Evolutionary conservation across 495 filamentous ascomycete genomes (phyloP).

Genomic region (Hapsidospora chrysogenum): DNA sequence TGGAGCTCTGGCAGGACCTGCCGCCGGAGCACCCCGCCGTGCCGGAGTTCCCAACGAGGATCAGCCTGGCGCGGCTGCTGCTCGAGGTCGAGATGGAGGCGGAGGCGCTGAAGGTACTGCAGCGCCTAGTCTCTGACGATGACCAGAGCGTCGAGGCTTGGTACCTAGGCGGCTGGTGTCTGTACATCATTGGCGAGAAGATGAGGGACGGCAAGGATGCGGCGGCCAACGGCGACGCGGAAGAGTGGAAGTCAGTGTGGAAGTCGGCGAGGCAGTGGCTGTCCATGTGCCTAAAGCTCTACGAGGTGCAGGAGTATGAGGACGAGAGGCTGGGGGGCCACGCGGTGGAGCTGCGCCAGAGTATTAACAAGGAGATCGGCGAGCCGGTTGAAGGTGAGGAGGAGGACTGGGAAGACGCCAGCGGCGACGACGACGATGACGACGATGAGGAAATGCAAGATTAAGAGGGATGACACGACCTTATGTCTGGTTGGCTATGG

Average conservation of each 20-base stretch:
- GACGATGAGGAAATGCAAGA: constrained; percentile 15
- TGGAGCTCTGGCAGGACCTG: constrained; percentile 63
- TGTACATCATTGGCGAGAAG: constrained; percentile 63
- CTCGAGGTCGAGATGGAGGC: constrained; percentile 82
- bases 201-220: constrained; percentile 18
- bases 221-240: constrained; percentile 11
- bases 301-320: constrained; percentile 47
- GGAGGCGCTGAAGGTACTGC: constrained; percentile 69
- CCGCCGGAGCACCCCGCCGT: constrained; percentile 45
- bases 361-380: constrained; percentile 38
- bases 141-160: constrained; percentile 88
- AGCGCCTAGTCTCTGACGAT: constrained; percentile 69
- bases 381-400: constrained; percentile 28
- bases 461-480: constrained; percentile 6
- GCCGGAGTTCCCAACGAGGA: constrained; percentile 67
- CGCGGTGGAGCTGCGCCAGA: constrained; percentile 39
- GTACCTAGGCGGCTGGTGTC: constrained; percentile 92
- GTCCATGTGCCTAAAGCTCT: constrained; percentile 40
- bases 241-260: constrained; percentile 30
- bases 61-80: constrained; percentile 67
- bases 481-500: background rate
- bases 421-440: constrained; percentile 20
- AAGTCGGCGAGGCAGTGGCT: constrained; percentile 45
- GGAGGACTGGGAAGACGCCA: constrained; percentile 29
- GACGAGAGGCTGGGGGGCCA: constrained; percentile 54